Base-by-base conservation (phyloP, 371 early-diverging fungal species). In the Syncephalis fuscata region DNA sequence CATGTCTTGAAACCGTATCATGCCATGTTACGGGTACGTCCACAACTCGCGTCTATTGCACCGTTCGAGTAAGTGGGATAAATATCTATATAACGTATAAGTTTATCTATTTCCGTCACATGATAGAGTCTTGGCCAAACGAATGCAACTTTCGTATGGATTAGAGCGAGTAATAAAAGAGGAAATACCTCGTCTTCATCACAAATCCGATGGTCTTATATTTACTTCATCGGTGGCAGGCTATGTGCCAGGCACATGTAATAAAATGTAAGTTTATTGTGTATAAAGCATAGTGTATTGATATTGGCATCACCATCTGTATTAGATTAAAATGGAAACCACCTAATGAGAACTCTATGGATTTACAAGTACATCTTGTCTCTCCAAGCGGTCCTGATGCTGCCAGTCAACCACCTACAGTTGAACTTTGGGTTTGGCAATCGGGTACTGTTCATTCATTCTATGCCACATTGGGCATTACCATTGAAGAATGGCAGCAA, bases 241-340 rank as follows among this genome's bases (percentile, higher is more conserved):
- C 20, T 98, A 98, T 61, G 55, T 55, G 0, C 58, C 76, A 8
- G 96, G 95, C 27, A 92, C 94, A 1, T 87, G 88, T 48, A 53
- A 71, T 8, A 85, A 81, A 53, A 92, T 94, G 82, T 83, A 72
- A 56, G 60, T 36, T 7, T n/a, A n/a, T n/a, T n/a, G n/a, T n/a
- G n/a, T n/a, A n/a, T n/a, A 16, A 17, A 7, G 27, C 46, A 36
- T 21, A 39, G 20, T n/a, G 11, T 37, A 26, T 19, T 9, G 16
- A 17, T 20, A 32, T 25, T 43, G 23, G 11, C 21, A 19, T 14
- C 21, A 16, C 2, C 27, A 0, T n/a, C 26, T 17, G 10, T 1
- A 15, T 15, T 36, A 88, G 86, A 73, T 63, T 98, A 26, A 99
- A 99, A 69, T 99, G 99, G 99, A 99, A 99, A 58, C 98, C 99